A percentile compares a stretch with the other conserved stretches of the same genome.
These are phyloP conservation scores for Chloropicon primus DNA, from an alignment of 139 green algal species.

Conservation along the genomic window DNA sequence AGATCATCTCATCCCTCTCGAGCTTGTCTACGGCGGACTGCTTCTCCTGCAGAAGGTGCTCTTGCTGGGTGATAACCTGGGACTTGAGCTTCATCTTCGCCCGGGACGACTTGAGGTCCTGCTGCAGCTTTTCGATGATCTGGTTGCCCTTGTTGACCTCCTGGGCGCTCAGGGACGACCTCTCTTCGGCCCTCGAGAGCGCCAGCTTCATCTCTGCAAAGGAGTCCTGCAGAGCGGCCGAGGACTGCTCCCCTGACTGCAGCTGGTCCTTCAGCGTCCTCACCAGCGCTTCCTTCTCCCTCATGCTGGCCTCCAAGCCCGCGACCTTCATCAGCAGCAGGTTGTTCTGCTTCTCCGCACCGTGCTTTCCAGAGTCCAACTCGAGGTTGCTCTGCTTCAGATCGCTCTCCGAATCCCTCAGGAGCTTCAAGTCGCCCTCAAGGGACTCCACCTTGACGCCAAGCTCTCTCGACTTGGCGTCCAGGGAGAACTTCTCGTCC, in stretches of 20 bases:
- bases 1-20: constrained; percentile 1
- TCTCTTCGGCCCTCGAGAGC: constrained; percentile 26
- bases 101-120: constrained; percentile 37
- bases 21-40: constrained; percentile 26
- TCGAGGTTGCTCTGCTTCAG: constrained; percentile 22
- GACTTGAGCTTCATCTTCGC: constrained; percentile 62
- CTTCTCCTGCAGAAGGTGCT: constrained; percentile 49
- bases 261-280: constrained; percentile 38
- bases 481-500: constrained; percentile 61
- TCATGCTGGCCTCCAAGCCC: constrained; percentile 39
- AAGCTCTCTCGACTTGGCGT: constrained; percentile 53
- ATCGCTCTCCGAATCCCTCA: constrained; percentile 36
- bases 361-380: constrained; percentile 23
- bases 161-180: constrained; percentile 27
- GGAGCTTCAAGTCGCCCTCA: constrained; percentile 34
- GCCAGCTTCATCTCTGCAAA: background rate
- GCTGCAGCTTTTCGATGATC: constrained; percentile 65
- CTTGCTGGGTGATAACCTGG: constrained; percentile 60
- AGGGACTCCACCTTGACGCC: constrained; percentile 41
- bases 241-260: background rate
- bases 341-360: constrained; percentile 28
- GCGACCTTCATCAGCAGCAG: constrained; percentile 41
- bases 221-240: constrained; percentile 12
- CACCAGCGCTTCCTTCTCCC: constrained; percentile 39
- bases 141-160: constrained; percentile 64